Conservation (phyloP, 2,329 filamentous ascomycete genomes). For the Talaromyces sp. region DNA sequence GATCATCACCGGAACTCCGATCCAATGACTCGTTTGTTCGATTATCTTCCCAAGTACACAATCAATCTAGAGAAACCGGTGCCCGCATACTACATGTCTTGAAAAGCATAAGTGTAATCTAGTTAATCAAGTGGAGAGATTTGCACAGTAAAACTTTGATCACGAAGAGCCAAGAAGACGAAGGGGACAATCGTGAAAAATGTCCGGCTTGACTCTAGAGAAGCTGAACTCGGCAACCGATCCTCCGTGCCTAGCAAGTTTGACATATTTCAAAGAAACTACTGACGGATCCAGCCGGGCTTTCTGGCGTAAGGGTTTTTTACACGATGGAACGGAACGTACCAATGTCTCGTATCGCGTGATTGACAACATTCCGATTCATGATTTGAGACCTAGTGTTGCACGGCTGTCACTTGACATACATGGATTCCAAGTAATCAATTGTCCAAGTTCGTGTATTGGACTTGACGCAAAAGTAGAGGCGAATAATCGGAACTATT, state of each 20-base stretch:
- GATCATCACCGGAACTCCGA: neutral
- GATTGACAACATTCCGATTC: neutral
- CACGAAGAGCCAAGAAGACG: neutral
- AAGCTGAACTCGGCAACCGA: neutral
- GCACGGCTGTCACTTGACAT: neutral
- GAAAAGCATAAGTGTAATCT: no score
- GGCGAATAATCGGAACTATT: neutral
- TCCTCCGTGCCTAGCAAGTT: neutral
- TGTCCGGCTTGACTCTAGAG: neutral
- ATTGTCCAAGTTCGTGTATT: neutral
- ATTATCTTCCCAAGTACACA: neutral
- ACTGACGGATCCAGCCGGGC: neutral
- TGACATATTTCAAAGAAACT: neutral
- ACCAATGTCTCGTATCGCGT: neutral
- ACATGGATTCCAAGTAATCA: neutral
- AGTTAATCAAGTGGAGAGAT: neutral
- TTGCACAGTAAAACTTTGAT: neutral
- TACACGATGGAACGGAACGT: neutral
- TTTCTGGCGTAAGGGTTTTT: neutral
- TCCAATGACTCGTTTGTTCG: neutral
- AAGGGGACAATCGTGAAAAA: neutral
- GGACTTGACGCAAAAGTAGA: neutral
- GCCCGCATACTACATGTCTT: neutral
- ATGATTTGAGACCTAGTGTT: neutral
- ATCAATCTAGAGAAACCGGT: neutral